phyloP scores from a whole-genome alignment of 805 yeast species.

The Hanseniaspora vineae region DNA sequence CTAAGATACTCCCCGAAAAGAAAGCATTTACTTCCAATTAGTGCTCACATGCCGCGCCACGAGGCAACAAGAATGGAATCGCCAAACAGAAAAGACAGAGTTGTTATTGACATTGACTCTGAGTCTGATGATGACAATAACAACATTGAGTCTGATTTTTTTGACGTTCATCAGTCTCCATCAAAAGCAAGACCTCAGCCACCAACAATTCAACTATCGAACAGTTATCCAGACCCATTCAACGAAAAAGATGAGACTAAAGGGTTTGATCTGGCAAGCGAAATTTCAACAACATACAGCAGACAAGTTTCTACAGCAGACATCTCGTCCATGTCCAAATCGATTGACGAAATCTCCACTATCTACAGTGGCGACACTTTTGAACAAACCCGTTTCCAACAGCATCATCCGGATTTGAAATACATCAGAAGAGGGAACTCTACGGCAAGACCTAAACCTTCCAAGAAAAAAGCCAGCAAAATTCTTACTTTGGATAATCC shows the following conservation, averaged over 20 bases:
- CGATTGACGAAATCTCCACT: slow-evolving; percentile 26
- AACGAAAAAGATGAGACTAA: not conserved
- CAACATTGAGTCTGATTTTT: slow-evolving; percentile 6
- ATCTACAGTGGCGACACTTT: slow-evolving; percentile 22
- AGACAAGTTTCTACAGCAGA: slow-evolving; percentile 55
- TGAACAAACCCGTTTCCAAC: slow-evolving; percentile 24
- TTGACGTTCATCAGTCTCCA: slow-evolving; percentile 7
- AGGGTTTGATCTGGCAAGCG: not conserved
- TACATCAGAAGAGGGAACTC: slow-evolving; percentile 46
- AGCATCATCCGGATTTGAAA: slow-evolving; percentile 23
- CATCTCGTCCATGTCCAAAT: slow-evolving; percentile 50
- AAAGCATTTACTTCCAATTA: slow-evolving; percentile 22
- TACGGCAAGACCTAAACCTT: slow-evolving; percentile 55
- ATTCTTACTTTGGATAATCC: slow-evolving; percentile 81
- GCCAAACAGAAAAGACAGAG: slow-evolving; percentile 46
- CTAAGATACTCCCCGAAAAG: slow-evolving; percentile 28
- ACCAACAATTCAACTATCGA: slow-evolving; percentile 12
- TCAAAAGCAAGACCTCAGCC: slow-evolving; percentile 8
- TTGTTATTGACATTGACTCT: slow-evolving; percentile 35
- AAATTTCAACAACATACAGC: slow-evolving; percentile 2
- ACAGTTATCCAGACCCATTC: slow-evolving; percentile 4
- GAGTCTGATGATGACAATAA: slow-evolving; percentile 24
- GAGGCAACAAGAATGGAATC: slow-evolving; percentile 58
- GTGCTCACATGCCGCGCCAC: slow-evolving; percentile 43
- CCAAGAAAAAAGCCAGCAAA: slow-evolving; percentile 56